These are phyloP conservation scores for Suhomyces guaymorum DNA, from an alignment of 1,139 yeast genomes.

Conservation along the genomic window DNA sequence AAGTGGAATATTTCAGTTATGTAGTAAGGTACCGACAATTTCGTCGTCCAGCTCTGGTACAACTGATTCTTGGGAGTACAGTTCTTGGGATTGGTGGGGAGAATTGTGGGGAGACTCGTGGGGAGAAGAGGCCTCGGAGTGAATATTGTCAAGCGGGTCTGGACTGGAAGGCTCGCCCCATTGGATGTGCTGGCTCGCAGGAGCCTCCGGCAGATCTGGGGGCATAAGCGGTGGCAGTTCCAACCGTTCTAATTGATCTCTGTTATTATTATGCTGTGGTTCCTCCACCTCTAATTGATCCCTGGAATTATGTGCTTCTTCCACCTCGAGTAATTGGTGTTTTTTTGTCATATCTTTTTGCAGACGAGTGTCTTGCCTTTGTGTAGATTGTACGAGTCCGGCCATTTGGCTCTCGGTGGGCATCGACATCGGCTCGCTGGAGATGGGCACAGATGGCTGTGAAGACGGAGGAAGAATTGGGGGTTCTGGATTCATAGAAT, in stretches of 20 bases:
- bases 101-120: too few relatives aligned
- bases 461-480: too few relatives aligned
- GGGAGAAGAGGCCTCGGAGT: not conserved
- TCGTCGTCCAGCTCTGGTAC: conserved; percentile 20
- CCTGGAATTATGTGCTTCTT: too few relatives aligned
- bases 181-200: not conserved
- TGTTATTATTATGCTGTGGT: too few relatives aligned
- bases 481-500: too few relatives aligned
- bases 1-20: too few relatives aligned
- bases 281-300: too few relatives aligned
- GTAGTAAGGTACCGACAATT: conserved; percentile 10
- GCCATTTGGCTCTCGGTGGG: conserved; percentile 10
- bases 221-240: too few relatives aligned
- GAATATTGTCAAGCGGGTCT: not conserved
- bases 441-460: conserved; percentile 1
- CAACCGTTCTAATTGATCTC: too few relatives aligned
- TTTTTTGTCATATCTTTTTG: not conserved
- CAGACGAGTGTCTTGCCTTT: not conserved
- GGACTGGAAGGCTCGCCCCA: not conserved
- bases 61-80: conserved; percentile 8
- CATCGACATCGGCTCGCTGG: conserved; percentile 6
- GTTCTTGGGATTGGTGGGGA: not conserved
- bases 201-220: too few relatives aligned
- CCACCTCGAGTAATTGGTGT: too few relatives aligned
- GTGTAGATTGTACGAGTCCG: conserved; percentile 8